Conservation (phyloP, 768 basidiomycete species). For the Lenzites betulinus region DNA sequence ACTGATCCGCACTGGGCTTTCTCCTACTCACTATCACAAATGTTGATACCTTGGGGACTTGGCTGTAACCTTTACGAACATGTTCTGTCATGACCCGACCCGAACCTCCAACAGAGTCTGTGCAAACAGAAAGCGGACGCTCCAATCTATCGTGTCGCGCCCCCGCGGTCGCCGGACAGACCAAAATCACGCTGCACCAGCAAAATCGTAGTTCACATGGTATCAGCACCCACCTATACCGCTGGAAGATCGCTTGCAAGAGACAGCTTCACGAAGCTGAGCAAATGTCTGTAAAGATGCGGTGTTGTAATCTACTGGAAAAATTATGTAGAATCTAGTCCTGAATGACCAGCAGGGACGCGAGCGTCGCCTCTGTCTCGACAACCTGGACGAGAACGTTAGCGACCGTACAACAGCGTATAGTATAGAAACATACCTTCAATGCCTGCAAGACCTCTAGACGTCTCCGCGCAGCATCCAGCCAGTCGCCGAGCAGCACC, state of each 20-base stretch:
- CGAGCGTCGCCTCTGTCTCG: slow-evolving; percentile 80
- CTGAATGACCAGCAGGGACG: slow-evolving; percentile 66
- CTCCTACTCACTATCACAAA: no score
- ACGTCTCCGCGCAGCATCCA: slow-evolving; percentile 83
- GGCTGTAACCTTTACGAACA: no score
- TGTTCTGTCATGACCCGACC: no score
- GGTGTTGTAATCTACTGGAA: slow-evolving; percentile 17
- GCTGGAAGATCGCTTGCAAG: no score
- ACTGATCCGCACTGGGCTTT: no score
- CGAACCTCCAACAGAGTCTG: no score
- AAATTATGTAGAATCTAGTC: slow-evolving; percentile 28
- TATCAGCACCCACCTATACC: neutral
- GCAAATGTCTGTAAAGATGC: slow-evolving; percentile 9
- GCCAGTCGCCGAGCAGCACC: slow-evolving; percentile 79
- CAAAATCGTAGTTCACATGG: no score
- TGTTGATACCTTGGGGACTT: neutral
- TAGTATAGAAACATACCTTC: slow-evolving; percentile 51
- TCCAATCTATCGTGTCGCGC: no score
- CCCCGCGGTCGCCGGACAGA: no score
- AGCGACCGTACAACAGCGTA: slow-evolving; percentile 5
- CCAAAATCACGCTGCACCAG: no score
- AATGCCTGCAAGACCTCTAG: slow-evolving; percentile 92
- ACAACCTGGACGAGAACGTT: slow-evolving; percentile 56
- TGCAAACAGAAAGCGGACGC: no score
- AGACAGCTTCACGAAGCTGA: neutral